These are phyloP conservation scores for Fusarium sp. DNA, from an alignment of 2,329 filamentous ascomycete genomes.

Conservation along the genomic window DNA sequence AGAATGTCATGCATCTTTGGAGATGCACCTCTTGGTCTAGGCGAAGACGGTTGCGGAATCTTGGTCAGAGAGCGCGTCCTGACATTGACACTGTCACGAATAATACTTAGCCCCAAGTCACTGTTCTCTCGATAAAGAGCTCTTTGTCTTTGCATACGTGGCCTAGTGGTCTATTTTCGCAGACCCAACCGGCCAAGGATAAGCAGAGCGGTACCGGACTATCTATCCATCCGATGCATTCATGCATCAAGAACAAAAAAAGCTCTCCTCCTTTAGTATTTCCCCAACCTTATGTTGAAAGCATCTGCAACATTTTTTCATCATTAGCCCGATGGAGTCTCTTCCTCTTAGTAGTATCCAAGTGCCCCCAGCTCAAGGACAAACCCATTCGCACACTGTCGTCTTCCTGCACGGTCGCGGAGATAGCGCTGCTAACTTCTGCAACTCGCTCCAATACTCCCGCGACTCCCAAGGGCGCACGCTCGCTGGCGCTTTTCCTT, in stretches of 20 bases:
- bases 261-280: too few relatives aligned
- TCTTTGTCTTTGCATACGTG: too few relatives aligned
- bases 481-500: conserved; percentile 57
- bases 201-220: too few relatives aligned
- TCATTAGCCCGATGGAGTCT: background rate
- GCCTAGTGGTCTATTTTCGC: too few relatives aligned
- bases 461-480: conserved; percentile 49
- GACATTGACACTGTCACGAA: too few relatives aligned
- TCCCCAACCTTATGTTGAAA: too few relatives aligned
- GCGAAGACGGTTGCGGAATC: background rate
- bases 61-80: background rate
- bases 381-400: conserved; percentile 56
- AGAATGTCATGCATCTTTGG: background rate
- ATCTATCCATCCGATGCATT: too few relatives aligned
- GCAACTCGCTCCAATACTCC: conserved; percentile 47
- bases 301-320: accelerated
- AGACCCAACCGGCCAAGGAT: too few relatives aligned
- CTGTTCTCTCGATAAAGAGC: too few relatives aligned
- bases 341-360: background rate
- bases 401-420: conserved; percentile 61
- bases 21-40: background rate
- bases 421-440: conserved; percentile 53
- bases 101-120: too few relatives aligned
- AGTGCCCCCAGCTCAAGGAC: conserved; percentile 1
- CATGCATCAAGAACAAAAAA: too few relatives aligned